Conservation (phyloP, 2,329 filamentous ascomycete species). For the Coccinonectria pachysandricola region DNA sequence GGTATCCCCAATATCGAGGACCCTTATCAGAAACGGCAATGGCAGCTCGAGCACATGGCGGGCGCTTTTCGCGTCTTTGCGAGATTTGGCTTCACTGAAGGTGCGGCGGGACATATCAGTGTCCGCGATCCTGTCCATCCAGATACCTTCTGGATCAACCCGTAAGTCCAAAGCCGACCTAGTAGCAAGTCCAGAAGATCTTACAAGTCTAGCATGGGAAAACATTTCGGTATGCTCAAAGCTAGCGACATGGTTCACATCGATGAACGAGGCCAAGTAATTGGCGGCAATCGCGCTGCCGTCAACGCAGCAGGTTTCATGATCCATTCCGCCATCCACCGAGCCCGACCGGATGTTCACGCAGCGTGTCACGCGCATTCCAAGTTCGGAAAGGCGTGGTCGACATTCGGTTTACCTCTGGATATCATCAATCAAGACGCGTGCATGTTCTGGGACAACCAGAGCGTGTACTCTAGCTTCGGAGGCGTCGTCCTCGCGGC, state of each 20-base stretch:
- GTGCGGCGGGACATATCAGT: conserved; percentile 53
- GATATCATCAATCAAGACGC: conserved; percentile 55
- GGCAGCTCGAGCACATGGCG: conserved; percentile 32
- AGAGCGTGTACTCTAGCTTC: conserved; percentile 50
- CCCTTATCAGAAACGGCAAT: conserved; percentile 28
- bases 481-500: conserved; percentile 51
- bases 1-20: conserved; percentile 47
- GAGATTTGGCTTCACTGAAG: conserved; percentile 43
- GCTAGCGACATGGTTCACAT: conserved; percentile 53
- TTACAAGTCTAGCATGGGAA: conserved; percentile 37
- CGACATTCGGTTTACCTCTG: conserved; percentile 42
- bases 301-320: conserved; percentile 55
- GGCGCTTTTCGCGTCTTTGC: conserved; percentile 38
- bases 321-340: conserved; percentile 52
- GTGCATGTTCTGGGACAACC: conserved; percentile 45
- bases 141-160: conserved; percentile 57
- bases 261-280: conserved; percentile 46
- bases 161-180: conserved; percentile 16
- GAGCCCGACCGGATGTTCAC: conserved; percentile 47
- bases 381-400: conserved; percentile 50
- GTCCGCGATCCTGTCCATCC: conserved; percentile 51
- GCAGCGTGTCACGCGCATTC: conserved; percentile 54
- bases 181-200: too few relatives aligned
- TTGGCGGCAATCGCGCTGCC: conserved; percentile 44
- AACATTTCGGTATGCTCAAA: conserved; percentile 51